phyloP scores from a whole-genome alignment of 371 early-diverging fungal genomes.

The Smittium culicis region DNA sequence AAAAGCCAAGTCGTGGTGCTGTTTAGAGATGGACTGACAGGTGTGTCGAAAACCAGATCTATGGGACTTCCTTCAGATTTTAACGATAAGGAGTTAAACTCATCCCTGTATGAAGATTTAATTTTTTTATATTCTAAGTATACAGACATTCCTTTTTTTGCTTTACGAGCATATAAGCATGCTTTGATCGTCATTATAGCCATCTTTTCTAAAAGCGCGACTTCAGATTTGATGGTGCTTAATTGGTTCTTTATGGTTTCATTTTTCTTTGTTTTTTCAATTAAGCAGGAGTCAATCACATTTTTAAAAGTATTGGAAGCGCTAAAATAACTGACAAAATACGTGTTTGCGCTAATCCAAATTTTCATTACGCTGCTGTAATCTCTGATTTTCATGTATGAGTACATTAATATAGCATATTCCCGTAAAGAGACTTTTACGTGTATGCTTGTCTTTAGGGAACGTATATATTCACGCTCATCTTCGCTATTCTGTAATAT shows the following conservation, averaged over 20 bases:
- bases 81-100: too few relatives aligned
- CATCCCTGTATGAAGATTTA: background rate
- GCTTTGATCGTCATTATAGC: constrained; percentile 3
- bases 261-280: background rate
- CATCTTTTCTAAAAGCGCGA: background rate
- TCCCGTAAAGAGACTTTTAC: background rate
- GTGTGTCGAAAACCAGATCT: too few relatives aligned
- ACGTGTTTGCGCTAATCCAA: background rate
- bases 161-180: background rate
- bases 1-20: background rate
- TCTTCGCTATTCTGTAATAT: background rate
- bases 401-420: background rate
- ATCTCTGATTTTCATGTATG: background rate
- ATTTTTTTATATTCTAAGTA: background rate
- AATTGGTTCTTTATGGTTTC: background rate
- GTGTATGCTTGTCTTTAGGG: background rate
- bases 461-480: background rate
- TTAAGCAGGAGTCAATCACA: background rate
- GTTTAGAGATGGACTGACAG: background rate
- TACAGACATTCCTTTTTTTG: background rate
- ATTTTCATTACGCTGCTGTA: background rate
- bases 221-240: background rate
- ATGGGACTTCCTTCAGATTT: too few relatives aligned
- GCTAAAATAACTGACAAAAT: background rate
- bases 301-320: background rate